Base-by-base conservation (phyloP, 345 rosid species). In the Euphorbia tirucalli region DNA sequence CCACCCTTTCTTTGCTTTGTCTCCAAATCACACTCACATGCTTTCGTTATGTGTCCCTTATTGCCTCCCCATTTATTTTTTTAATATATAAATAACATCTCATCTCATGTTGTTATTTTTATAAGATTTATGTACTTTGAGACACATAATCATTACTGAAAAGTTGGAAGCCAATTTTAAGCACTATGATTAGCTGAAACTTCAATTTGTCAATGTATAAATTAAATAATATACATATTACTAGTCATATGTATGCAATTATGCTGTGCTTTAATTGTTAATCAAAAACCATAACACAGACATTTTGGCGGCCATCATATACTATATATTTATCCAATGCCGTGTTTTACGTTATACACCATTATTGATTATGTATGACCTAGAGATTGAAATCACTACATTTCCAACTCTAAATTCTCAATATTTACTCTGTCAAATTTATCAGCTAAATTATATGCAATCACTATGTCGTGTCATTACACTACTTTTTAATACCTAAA, bases 21-120 rank as follows among this genome's bases (percentile, higher is more conserved):
- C 77, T 65, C 79, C 79, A 69, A 83, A 76, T 75, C 81, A 75
- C 48, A 75, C 69, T 78, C 84, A 83, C 86, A 80, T 80, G 86
- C 77, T 67, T 50, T n/a, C 61, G 43, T 32, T 68, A 37, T 37
- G 41, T 65, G 44, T 55, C 74, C 62, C 70, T 48, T 65, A 30
- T 28, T 56, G 16, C 18, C 9, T 35, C 19, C 41, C 31, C 59
- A n/a, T n/a, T n/a, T n/a, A n/a, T n/a, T n/a, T n/a, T n/a, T n/a
- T n/a, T n/a, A n/a, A n/a, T n/a, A n/a, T n/a, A n/a, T n/a, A n/a
- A n/a, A n/a, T n/a, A n/a, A n/a, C n/a, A n/a, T n/a, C n/a, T n/a
- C 68, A 43, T 70, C 66, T 41, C 76, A 70, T 77, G 68, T 54
- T 68, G 52, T 46, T 46, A 16, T 46, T 46, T n/a, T 46, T 46